phyloP scores from a whole-genome alignment of 805 yeast genomes.

The Pichia kluyveri region DNA sequence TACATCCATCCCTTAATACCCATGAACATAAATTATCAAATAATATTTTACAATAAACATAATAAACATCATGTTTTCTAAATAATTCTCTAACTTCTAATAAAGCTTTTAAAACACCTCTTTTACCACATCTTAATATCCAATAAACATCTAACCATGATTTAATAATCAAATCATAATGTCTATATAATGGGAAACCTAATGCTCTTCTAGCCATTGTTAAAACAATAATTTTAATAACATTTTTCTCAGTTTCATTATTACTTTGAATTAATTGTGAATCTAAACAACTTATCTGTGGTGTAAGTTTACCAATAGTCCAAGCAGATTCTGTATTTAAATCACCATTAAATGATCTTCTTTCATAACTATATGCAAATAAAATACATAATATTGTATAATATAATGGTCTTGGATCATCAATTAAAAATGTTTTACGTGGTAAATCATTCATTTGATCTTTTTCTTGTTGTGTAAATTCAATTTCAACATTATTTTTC shows the following conservation, averaged over 20 bases:
- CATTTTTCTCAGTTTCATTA: conserved; percentile 23
- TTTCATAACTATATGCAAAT: conserved; percentile 69
- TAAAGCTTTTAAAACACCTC: conserved; percentile 50
- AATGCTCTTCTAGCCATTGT: conserved; percentile 67
- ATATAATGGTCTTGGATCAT: conserved; percentile 47
- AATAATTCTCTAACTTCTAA: conserved; percentile 62
- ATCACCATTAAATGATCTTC: conserved; percentile 61
- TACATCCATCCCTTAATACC: conserved; percentile 48
- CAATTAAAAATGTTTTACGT: conserved; percentile 46
- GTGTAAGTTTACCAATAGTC: conserved; percentile 82
- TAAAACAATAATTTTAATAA: conserved; percentile 45
- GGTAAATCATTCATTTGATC: conserved; percentile 66
- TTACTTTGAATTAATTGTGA: conserved; percentile 35
- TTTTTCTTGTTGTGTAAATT: conserved; percentile 52
- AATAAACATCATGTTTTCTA: conserved; percentile 75
- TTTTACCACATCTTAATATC: conserved; percentile 59
- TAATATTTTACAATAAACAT: conserved; percentile 71
- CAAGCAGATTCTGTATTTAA: conserved; percentile 84
- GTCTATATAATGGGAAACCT: conserved; percentile 71
- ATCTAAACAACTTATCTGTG: conserved; percentile 71
- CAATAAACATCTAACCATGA: conserved; percentile 73
- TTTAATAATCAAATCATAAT: conserved; percentile 46
- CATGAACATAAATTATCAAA: conserved; percentile 72
- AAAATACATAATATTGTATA: conserved; percentile 56
- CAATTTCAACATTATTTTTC: conserved; percentile 31